phyloP scores from a whole-genome alignment of 192 early-diverging fungal species.

The Haplosporangium gracile region DNA sequence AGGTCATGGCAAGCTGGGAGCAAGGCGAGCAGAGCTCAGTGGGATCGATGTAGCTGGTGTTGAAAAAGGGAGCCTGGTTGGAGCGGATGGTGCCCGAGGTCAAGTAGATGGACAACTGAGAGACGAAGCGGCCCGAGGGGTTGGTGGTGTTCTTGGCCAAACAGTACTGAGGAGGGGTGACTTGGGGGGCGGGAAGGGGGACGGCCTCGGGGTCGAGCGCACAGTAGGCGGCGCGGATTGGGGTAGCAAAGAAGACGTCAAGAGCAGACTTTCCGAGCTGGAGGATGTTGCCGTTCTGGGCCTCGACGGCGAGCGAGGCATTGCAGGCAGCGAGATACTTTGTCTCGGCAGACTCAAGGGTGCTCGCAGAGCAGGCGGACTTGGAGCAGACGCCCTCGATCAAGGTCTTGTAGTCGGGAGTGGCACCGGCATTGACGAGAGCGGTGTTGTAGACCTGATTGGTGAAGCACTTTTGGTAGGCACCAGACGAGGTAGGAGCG shows the following conservation, averaged over 20 bases:
- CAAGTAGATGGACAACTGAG: slow-evolving; percentile 34
- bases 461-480: slow-evolving; percentile 48
- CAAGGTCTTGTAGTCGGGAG: slow-evolving; percentile 34
- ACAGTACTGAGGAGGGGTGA: slow-evolving; percentile 27
- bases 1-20: slow-evolving; percentile 21
- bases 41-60: slow-evolving; percentile 7
- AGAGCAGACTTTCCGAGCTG: slow-evolving; percentile 44
- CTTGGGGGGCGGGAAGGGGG: neutral
- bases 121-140: slow-evolving; percentile 29
- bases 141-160: neutral
- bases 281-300: slow-evolving; percentile 31
- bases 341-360: slow-evolving; percentile 19
- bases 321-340: slow-evolving; percentile 45
- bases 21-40: slow-evolving; percentile 35
- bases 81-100: slow-evolving; percentile 36
- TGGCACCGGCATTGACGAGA: slow-evolving; percentile 12
- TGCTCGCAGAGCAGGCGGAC: slow-evolving; percentile 23
- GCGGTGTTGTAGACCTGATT: slow-evolving; percentile 40
- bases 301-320: slow-evolving; percentile 34
- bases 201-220: slow-evolving; percentile 25
- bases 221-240: slow-evolving; percentile 36
- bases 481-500: neutral
- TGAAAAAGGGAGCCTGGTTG: slow-evolving; percentile 29
- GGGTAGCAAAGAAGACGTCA: slow-evolving; percentile 42
- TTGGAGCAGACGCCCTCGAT: slow-evolving; percentile 38